A percentile compares a stretch with the other conserved stretches of the same genome.
phyloP scores from a whole-genome alignment of 2,329 filamentous ascomycete species.

The Aspergillus fumigatiaffinis region DNA sequence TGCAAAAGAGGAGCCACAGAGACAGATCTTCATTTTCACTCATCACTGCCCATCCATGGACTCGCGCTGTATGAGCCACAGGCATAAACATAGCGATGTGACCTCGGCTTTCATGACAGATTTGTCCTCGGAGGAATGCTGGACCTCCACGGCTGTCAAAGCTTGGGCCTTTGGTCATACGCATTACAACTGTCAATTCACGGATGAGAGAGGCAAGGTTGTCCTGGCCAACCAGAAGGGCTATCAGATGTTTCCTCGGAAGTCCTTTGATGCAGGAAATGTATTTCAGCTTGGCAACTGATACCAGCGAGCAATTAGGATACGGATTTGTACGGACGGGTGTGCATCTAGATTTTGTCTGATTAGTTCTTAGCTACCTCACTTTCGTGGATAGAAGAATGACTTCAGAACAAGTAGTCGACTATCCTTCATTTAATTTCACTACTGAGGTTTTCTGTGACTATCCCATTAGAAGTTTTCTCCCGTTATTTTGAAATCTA shows the following conservation, averaged over 20 bases:
- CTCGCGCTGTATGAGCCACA: constrained; percentile 18
- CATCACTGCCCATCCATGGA: constrained; percentile 25
- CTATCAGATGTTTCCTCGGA: constrained; percentile 23
- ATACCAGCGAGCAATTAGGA: no score
- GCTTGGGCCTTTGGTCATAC: constrained; percentile 46
- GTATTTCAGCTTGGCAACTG: neutral
- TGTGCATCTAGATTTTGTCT: no score
- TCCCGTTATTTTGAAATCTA: no score
- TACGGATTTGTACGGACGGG: no score
- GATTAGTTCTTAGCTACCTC: no score
- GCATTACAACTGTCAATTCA: constrained; percentile 40
- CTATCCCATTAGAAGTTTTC: no score
- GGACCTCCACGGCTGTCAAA: constrained; percentile 29
- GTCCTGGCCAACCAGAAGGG: constrained; percentile 39
- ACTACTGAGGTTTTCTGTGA: no score
- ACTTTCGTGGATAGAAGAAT: no score
- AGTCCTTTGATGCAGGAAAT: constrained; percentile 33
- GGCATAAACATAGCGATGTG: constrained; percentile 19
- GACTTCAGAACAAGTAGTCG: no score
- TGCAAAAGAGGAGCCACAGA: constrained; percentile 17
- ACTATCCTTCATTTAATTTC: no score
- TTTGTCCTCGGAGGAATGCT: constrained; percentile 34
- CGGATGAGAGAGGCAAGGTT: constrained; percentile 17
- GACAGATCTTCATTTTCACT: constrained; percentile 27
- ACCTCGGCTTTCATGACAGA: constrained; percentile 38